Base-by-base conservation (phyloP, 345 rosid species). In the Hibiscus tridactylites region DNA sequence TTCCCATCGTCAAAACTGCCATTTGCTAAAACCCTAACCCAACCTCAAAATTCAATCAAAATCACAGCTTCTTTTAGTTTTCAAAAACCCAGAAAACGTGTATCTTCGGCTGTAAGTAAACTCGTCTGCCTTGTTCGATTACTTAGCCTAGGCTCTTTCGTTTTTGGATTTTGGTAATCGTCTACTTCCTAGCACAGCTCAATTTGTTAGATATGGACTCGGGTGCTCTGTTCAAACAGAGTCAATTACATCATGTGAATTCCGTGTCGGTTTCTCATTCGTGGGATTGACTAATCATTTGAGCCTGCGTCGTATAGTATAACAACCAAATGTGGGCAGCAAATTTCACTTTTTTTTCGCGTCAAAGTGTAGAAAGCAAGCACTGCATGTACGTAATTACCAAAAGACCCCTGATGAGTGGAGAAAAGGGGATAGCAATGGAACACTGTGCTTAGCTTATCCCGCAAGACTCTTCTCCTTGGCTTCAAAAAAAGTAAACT, bases 1-100 rank as follows among this genome's bases (percentile, higher is more conserved):
- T 61, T 24, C 78, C 90, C 88, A 81, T 78, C 13, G 85, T 68
- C 75, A 91, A 65, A 29, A 77, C 76, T 9, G 77, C 80, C 85
- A 87, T 88, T 31, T 54, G 3, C 26, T 16, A 0, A 67, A 67
- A 21, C 24, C 71, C 16, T 9, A 39, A 39, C 8, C 44, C 60
- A 15, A 50, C 7, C 24, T 47, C 57, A 65, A 24, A 65, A 12
- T 12, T 44, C 53, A 10, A 6, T 26, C 37, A 29, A 47, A 49
- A 12, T 49, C 53, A 47, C 37, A 11, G 15, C 13, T 12, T 29
- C 52, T 49, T 49, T 16, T 50, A 5, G 19, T 16, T 50, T 50
- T 50, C 10, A 28, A n/a, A 7, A 3, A 15, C 44, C 44, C 3
- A 3, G 16, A 47, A 16, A 47, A 47, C 12, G 70, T 66, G 58